Evolutionary conservation across 202 grass and related monocot species (phyloP).

Genomic region (Alloteropsis angusta): DNA sequence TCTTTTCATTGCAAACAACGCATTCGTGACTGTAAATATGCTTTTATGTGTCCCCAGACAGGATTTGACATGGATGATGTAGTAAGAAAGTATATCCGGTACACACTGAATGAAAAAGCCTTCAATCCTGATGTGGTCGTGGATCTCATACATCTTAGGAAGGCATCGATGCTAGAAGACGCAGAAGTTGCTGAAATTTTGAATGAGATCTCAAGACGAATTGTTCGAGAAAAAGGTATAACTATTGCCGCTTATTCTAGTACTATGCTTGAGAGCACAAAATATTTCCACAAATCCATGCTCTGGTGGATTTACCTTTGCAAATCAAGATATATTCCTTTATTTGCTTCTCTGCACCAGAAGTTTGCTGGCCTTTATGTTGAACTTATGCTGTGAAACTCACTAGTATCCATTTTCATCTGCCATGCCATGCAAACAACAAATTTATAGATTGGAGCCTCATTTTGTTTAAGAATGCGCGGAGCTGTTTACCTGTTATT

Average conservation of each 20-base stretch:
- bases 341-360: neutral
- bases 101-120: constrained; percentile 81
- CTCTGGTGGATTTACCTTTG: neutral
- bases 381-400: neutral
- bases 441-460: neutral
- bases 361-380: constrained; percentile 6
- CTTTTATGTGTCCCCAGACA: constrained; percentile 57
- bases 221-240: constrained; percentile 82
- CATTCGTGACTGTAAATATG: neutral
- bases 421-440: neutral
- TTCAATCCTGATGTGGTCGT: constrained; percentile 60
- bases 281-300: neutral
- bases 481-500: neutral
- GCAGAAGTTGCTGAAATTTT: constrained; percentile 79
- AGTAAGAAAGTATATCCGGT: constrained; percentile 91
- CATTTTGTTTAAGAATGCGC: neutral
- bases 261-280: neutral
- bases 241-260: neutral
- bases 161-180: constrained; percentile 73
- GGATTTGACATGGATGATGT: constrained; percentile 90
- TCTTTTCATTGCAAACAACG: neutral
- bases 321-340: neutral
- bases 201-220: constrained; percentile 86
- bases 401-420: neutral
- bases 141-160: constrained; percentile 85